These are phyloP conservation scores for Cytospora piceae DNA, from an alignment of 2,329 filamentous ascomycete genomes.

Conservation along the genomic window DNA sequence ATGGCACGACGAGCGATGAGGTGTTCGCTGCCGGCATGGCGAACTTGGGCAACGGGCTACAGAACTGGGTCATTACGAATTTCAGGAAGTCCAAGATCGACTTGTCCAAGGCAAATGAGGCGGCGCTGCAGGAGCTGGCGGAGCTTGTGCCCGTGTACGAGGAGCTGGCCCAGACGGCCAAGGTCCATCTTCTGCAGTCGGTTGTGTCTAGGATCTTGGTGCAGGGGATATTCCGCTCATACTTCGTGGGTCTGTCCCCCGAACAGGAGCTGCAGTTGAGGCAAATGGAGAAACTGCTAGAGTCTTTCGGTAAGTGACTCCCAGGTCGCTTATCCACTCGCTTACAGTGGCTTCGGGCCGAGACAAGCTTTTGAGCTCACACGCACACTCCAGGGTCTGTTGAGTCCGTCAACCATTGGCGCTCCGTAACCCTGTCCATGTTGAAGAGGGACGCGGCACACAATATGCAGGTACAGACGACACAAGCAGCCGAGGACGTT, in stretches of 20 bases:
- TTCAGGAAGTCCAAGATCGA: conserved; percentile 67
- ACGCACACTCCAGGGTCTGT: conserved; percentile 45
- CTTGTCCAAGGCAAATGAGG: conserved; percentile 46
- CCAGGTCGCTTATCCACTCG: conserved; percentile 1
- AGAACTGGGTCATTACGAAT: conserved; percentile 75
- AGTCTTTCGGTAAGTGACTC: conserved; percentile 44
- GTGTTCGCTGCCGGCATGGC: conserved; percentile 66
- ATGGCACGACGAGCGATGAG: conserved; percentile 68
- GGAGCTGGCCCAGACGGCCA: conserved; percentile 56
- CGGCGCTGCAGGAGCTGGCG: conserved; percentile 47
- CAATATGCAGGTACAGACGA: conserved; percentile 52
- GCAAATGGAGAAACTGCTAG: conserved; percentile 53
- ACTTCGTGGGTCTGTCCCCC: conserved; percentile 64
- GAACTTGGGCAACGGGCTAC: conserved; percentile 66
- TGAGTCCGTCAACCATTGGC: conserved; percentile 67
- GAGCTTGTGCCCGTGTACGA: conserved; percentile 62
- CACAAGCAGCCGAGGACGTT: conserved; percentile 46
- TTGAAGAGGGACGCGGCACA: conserved; percentile 57
- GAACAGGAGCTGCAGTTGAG: conserved; percentile 56
- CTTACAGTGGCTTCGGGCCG: conserved; percentile 4
- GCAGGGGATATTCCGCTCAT: conserved; percentile 63
- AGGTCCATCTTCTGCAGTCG: conserved; percentile 66
- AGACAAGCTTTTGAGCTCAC: conserved; percentile 8
- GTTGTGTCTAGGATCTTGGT: conserved; percentile 63
- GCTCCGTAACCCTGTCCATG: conserved; percentile 64